Evolutionary conservation across 2,329 filamentous ascomycete genomes (phyloP).

Genomic region (Cladosporium sp.): DNA sequence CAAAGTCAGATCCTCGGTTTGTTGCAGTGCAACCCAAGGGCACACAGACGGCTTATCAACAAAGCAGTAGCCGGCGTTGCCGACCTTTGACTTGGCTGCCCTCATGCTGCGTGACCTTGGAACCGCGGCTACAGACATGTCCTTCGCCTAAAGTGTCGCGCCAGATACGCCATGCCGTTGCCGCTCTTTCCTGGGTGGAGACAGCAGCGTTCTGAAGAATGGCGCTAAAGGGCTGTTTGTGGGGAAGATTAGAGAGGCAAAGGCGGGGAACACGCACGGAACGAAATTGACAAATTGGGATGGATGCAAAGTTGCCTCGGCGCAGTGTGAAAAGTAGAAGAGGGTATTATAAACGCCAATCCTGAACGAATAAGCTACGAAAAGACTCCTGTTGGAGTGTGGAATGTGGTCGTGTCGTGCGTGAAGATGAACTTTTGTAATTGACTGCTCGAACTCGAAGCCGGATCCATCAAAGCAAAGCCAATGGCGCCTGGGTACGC

Average conservation of each 20-base stretch:
- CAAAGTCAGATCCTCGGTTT: background rate
- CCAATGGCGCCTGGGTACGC: slow-evolving; percentile 6
- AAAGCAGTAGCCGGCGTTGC: slow-evolving; percentile 13
- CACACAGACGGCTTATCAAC: background rate
- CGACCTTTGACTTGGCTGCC: slow-evolving; percentile 4
- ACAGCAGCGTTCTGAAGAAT: background rate
- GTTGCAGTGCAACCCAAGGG: background rate
- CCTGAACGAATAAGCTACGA: slow-evolving; percentile 8
- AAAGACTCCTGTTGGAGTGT: slow-evolving; percentile 3
- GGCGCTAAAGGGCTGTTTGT: background rate
- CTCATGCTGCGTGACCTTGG: slow-evolving; percentile 7
- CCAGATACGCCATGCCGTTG: background rate
- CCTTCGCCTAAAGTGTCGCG: background rate
- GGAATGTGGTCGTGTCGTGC: slow-evolving; percentile 9
- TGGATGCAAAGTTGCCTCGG: background rate
- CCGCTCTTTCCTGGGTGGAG: background rate
- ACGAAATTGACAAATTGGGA: background rate
- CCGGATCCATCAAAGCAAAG: slow-evolving; percentile 12
- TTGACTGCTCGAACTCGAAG: slow-evolving; percentile 14
- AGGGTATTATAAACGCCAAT: slow-evolving; percentile 10
- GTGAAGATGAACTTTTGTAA: slow-evolving; percentile 13
- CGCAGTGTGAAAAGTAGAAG: slow-evolving; percentile 3
- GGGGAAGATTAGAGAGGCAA: background rate
- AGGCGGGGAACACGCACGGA: background rate
- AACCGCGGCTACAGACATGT: slow-evolving; percentile 6